Percentiles rank a stretch among this genome's conserved stretches.
phyloP scores from a whole-genome alignment of 768 basidiomycete genomes.

The Pleurotus sapidus region DNA sequence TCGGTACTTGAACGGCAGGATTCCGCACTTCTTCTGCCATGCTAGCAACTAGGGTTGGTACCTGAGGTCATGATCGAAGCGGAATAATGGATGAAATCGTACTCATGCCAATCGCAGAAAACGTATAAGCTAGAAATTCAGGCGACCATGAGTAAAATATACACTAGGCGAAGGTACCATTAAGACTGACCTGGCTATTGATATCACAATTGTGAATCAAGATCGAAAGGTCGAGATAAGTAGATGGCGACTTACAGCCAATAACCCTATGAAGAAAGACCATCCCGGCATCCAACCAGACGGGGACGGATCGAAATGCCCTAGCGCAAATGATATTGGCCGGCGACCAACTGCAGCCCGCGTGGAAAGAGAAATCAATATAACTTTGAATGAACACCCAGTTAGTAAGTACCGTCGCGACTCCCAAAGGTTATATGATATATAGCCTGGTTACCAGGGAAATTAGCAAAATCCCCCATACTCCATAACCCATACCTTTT shows the following conservation, averaged over 20 bases:
- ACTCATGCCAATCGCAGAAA: constrained; percentile 64
- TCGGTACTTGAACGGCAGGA: constrained; percentile 51
- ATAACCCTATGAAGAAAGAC: constrained; percentile 66
- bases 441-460: too few species aligned
- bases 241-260: constrained; percentile 38
- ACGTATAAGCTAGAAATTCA: constrained; percentile 43
- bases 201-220: constrained; percentile 1
- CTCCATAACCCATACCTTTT: too few species aligned
- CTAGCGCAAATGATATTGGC: constrained; percentile 53
- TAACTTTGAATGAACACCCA: constrained; percentile 32
- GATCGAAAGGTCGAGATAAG: not conserved
- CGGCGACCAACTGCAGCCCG: constrained; percentile 56
- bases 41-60: constrained; percentile 43
- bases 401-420: not conserved
- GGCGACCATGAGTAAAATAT: constrained; percentile 13
- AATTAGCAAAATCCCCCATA: too few species aligned
- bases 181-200: constrained; percentile 28
- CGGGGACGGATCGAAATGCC: constrained; percentile 56
- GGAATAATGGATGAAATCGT: constrained; percentile 4
- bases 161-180: not conserved
- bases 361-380: constrained; percentile 50
- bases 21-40: constrained; percentile 69
- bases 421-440: not conserved
- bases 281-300: constrained; percentile 69
- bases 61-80: not conserved